phyloP scores from a whole-genome alignment of 2,329 filamentous ascomycete genomes.

The Pezicula neosporulosa region DNA sequence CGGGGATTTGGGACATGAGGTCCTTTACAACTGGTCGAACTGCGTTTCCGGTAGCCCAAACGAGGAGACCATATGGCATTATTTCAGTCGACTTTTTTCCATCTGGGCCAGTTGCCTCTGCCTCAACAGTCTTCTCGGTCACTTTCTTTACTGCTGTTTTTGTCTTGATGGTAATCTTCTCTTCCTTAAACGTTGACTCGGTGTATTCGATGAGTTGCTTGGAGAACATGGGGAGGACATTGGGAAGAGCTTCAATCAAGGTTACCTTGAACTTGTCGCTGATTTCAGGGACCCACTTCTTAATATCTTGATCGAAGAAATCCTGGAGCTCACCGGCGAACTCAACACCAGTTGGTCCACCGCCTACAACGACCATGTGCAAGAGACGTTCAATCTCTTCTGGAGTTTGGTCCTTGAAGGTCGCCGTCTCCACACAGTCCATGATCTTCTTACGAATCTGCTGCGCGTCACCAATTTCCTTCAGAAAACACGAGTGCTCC shows the following conservation, averaged over 20 bases:
- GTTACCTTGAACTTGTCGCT: conserved; percentile 94
- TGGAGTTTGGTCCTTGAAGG: conserved; percentile 89
- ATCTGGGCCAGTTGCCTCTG: conserved; percentile 76
- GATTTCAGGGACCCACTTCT: conserved; percentile 97
- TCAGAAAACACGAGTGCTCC: conserved; percentile 96
- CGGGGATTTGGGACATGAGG: conserved; percentile 86
- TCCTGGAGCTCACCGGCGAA: conserved; percentile 98
- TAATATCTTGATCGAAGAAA: conserved; percentile 97
- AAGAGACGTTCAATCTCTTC: conserved; percentile 91
- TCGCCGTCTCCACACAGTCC: conserved; percentile 98
- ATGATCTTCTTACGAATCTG: conserved; percentile 97
- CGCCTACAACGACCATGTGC: conserved; percentile 95
- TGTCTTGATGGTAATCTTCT: conserved; percentile 94
- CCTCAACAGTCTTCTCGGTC: conserved; percentile 88
- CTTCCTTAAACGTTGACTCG: conserved; percentile 97
- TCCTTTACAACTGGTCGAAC: conserved; percentile 86
- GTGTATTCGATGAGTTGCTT: conserved; percentile 99
- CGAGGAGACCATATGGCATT: conserved; percentile 91
- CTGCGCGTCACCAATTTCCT: conserved; percentile 96
- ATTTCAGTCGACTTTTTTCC: conserved; percentile 77
- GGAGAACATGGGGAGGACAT: conserved; percentile 96
- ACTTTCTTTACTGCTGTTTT: conserved; percentile 99
- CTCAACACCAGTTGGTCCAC: conserved; percentile 94
- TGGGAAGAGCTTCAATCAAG: conserved; percentile 93
- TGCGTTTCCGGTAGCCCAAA: conserved; percentile 98